These are phyloP conservation scores for Phytophthora litchii DNA, from an alignment of 352 stramenopile genomes.

Conservation along the genomic window DNA sequence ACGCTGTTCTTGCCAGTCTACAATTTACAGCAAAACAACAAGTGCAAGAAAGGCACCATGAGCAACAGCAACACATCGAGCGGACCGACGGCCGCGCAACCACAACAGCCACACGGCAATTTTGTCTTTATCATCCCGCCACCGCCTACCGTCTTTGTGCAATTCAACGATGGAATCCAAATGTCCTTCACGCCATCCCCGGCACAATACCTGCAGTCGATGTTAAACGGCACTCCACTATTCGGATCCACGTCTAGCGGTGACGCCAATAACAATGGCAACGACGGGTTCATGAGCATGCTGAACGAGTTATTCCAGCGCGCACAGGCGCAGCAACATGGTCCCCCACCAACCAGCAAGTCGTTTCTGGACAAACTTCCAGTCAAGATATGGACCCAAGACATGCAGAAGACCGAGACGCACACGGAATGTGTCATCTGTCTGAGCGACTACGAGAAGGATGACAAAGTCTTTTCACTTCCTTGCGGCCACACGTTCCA, in stretches of 20 bases:
- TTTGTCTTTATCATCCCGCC: conserved; percentile 65
- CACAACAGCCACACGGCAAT: conserved; percentile 18
- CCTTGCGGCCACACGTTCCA: conserved; percentile 82
- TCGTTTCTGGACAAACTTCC: conserved; percentile 69
- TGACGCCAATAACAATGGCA: conserved; percentile 11
- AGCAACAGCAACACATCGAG: conserved; percentile 30
- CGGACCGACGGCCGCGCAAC: conserved; percentile 24
- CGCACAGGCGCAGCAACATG: conserved; percentile 62
- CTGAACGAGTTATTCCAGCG: conserved; percentile 75
- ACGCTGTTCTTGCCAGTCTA: conserved; percentile 25
- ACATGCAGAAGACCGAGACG: conserved; percentile 48
- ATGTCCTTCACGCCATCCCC: conserved; percentile 57
- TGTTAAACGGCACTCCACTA: conserved; percentile 39
- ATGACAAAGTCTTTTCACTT: conserved; percentile 67
- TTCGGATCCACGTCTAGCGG: conserved; percentile 13
- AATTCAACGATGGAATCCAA: conserved; percentile 61
- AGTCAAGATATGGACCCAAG: conserved; percentile 57
- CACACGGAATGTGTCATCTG: conserved; percentile 80
- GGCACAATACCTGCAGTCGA: conserved; percentile 41
- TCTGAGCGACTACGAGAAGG: conserved; percentile 71
- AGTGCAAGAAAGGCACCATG: conserved; percentile 26
- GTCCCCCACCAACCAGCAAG: conserved; percentile 73
- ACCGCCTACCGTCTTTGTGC: conserved; percentile 64
- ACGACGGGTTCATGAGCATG: conserved; percentile 42
- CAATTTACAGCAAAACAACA: conserved; percentile 35